Conservation (phyloP, 306 rosid genomes). For the Dryas alaskensis region DNA sequence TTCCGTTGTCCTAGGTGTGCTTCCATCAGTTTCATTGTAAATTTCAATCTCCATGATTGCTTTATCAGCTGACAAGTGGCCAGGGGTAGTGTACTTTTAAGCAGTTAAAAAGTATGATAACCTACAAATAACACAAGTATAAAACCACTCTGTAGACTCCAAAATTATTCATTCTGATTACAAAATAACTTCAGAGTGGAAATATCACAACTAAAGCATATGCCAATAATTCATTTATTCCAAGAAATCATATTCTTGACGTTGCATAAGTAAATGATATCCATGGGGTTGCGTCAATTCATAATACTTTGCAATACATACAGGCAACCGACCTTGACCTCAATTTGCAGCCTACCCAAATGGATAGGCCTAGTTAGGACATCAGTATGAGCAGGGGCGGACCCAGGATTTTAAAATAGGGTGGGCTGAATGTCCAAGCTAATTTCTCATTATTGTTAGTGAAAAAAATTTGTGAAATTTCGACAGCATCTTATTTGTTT, state of each 20-base stretch:
- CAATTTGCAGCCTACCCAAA: neutral
- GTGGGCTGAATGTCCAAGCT: no score
- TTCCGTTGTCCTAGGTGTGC: conserved; percentile 2
- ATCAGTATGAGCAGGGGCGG: neutral
- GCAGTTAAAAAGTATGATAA: neutral
- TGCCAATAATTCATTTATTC: neutral
- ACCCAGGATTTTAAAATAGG: neutral
- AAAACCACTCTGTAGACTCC: no score
- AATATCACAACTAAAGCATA: neutral
- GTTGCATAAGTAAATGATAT: no score
- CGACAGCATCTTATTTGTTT: no score
- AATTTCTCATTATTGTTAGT: no score
- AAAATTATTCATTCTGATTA: conserved; percentile 7
- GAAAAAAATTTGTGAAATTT: no score
- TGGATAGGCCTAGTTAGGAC: neutral
- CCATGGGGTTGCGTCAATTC: neutral
- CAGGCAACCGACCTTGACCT: neutral
- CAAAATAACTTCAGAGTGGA: neutral
- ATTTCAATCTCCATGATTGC: conserved; percentile 41
- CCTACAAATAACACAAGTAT: neutral
- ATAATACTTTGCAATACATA: neutral
- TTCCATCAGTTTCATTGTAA: conserved; percentile 29
- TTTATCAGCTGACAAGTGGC: conserved; percentile 1
- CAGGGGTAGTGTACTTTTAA: neutral
- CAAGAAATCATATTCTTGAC: neutral